A percentile compares a stretch with the other conserved stretches of the same genome.
phyloP scores from a whole-genome alignment of 2,329 filamentous ascomycete genomes.

The Alternaria triticina region DNA sequence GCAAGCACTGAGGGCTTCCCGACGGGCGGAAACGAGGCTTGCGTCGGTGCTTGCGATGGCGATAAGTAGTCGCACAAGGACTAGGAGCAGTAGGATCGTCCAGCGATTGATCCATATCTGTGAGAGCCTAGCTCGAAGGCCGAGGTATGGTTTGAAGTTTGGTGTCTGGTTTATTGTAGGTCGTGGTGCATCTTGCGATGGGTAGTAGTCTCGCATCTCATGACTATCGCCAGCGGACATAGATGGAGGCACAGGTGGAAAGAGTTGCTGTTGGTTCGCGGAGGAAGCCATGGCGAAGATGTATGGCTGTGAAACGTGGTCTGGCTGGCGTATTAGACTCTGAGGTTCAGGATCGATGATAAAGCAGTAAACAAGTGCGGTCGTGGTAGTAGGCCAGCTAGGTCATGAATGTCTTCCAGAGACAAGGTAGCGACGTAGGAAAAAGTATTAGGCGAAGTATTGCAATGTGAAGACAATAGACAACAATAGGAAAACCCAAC shows the following conservation, averaged over 20 bases:
- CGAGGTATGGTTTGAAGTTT: slow-evolving; percentile 87
- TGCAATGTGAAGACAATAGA: slow-evolving; percentile 19
- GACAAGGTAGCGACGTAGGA: slow-evolving; percentile 22
- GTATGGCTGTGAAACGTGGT: slow-evolving; percentile 39
- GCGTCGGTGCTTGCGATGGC: slow-evolving; percentile 74
- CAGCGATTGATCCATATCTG: slow-evolving; percentile 98
- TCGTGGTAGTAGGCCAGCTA: slow-evolving; percentile 25
- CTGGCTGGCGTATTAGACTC: slow-evolving; percentile 42
- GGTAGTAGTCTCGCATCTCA: slow-evolving; percentile 68
- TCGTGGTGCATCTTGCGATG: slow-evolving; percentile 61
- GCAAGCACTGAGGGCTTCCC: slow-evolving; percentile 86
- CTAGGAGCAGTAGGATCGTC: slow-evolving; percentile 87
- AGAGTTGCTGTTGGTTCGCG: slow-evolving; percentile 61
- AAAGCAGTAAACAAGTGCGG: slow-evolving; percentile 4
- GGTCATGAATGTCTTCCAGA: slow-evolving; percentile 39
- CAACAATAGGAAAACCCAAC: slow-evolving; percentile 33
- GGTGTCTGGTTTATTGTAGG: slow-evolving; percentile 67
- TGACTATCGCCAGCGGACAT: slow-evolving; percentile 64
- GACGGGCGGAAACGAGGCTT: slow-evolving; percentile 76
- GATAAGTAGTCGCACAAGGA: slow-evolving; percentile 81
- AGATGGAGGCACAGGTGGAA: slow-evolving; percentile 63
- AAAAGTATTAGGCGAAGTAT: slow-evolving; percentile 28
- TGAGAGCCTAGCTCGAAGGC: slow-evolving; percentile 84
- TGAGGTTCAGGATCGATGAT: slow-evolving; percentile 5
- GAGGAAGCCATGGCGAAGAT: slow-evolving; percentile 54